Evolutionary conservation across 2,329 filamentous ascomycete genomes (phyloP).

Genomic region (Aspergillus luchuensis): DNA sequence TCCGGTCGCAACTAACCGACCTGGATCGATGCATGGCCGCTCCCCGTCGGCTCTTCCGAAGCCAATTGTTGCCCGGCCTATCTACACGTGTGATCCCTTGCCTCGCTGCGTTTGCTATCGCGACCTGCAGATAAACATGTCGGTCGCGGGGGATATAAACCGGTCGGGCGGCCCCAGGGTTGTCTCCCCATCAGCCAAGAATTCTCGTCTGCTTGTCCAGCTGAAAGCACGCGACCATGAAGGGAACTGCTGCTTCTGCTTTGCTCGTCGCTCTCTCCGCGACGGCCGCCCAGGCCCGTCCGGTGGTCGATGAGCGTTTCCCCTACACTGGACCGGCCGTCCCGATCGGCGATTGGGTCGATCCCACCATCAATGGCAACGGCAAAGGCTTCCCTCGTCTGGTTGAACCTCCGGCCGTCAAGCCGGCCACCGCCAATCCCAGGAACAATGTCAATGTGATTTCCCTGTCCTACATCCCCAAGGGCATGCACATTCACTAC

Average conservation of each 20-base stretch:
- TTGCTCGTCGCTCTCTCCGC: slow-evolving; percentile 26
- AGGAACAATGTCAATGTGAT: slow-evolving; percentile 59
- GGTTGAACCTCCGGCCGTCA: slow-evolving; percentile 54
- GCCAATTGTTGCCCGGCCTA: slow-evolving; percentile 11
- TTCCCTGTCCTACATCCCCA: slow-evolving; percentile 50
- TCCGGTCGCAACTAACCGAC: neutral
- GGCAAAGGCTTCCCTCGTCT: slow-evolving; percentile 56
- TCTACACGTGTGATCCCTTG: slow-evolving; percentile 10
- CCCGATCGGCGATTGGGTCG: slow-evolving; percentile 56
- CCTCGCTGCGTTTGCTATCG: neutral
- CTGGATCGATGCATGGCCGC: neutral
- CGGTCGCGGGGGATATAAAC: neutral
- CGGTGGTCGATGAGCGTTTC: slow-evolving; percentile 47
- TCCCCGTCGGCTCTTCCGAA: neutral
- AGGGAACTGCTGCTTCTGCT: slow-evolving; percentile 23
- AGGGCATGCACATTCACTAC: slow-evolving; percentile 56
- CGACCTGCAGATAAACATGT: neutral
- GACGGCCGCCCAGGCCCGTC: slow-evolving; percentile 24
- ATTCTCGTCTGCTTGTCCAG: neutral
- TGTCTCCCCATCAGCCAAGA: neutral
- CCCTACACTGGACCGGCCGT: slow-evolving; percentile 54
- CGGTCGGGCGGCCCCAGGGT: neutral
- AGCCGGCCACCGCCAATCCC: slow-evolving; percentile 45
- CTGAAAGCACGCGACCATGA: slow-evolving; percentile 19
- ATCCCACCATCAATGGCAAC: slow-evolving; percentile 54